Base-by-base conservation (phyloP, 176 grass and related monocot genomes). In the Oryza meridionalis region DNA sequence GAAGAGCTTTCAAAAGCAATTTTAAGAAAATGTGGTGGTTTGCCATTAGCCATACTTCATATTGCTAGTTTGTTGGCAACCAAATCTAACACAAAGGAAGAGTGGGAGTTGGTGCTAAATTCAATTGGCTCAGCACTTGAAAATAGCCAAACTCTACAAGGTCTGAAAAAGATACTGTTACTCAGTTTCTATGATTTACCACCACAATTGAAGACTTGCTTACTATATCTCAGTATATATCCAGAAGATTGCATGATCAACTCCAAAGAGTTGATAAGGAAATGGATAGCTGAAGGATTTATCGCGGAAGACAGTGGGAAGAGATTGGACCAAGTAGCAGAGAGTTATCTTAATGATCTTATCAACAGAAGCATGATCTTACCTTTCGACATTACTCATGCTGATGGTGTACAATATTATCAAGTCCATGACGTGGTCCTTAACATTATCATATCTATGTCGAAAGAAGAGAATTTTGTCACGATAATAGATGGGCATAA, bases 281-380 rank as follows among this genome's bases (percentile, higher is more conserved):
- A n/a, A 79, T 86, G 76, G 84, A 73, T 79, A 25, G 76, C 84
- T 9, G 84, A 86, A 73, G 76, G 68, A 21, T 79, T 86, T 44
- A 19, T 85, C 40, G 29, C 26, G 19, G 21, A 11, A 65, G 38
- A 7, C 5, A 65, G 27, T 4, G 15, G 84, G 7, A 47, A 9
- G 31, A 63, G 33, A 25, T 53, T 86, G 68, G 55, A 73, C 4
- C 42, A 86, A 40, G 43, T 73, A 4, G 84, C 55, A 14, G 1
- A 86, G 0, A 65, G 31, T 9, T 79, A 72, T 7, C 21, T 66
- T 0, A 73, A 73, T 1, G 76, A 73, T 8, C 84, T 86, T 53
- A 38, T 66, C 0, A 86, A 80, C 1, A 86, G 84, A 72, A 80
- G 70, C 29, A 51, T 86, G 84, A 72, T 86, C 1, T 17, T 51